These are phyloP conservation scores for Tulasnella calospora DNA, from an alignment of 768 basidiomycete genomes.

Conservation along the genomic window DNA sequence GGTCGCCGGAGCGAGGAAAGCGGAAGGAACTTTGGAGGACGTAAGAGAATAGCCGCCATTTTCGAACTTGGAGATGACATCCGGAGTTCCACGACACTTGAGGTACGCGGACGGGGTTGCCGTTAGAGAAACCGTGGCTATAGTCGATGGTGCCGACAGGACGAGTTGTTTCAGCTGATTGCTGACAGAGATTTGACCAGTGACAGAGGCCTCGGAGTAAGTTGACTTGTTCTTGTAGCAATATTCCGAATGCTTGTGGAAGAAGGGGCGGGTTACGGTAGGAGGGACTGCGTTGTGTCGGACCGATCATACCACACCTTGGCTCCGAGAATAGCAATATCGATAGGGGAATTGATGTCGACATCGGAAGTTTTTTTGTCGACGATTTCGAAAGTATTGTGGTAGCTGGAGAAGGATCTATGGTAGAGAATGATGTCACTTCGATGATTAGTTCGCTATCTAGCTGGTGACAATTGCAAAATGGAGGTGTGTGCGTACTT, in stretches of 20 bases:
- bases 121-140: slow-evolving; percentile 78
- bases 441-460: slow-evolving; percentile 79
- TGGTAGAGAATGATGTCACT: slow-evolving; percentile 91
- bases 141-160: slow-evolving; percentile 83
- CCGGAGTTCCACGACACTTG: slow-evolving; percentile 78
- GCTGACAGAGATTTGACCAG: slow-evolving; percentile 80
- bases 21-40: slow-evolving; percentile 50
- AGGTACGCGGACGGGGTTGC: slow-evolving; percentile 93
- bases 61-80: slow-evolving; percentile 73
- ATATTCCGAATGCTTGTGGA: slow-evolving; percentile 82
- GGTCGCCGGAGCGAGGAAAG: slow-evolving; percentile 78
- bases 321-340: slow-evolving; percentile 82
- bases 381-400: slow-evolving; percentile 91
- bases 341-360: slow-evolving; percentile 64
- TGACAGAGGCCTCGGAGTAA: slow-evolving; percentile 72
- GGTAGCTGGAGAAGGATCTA: slow-evolving; percentile 86
- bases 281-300: slow-evolving; percentile 69
- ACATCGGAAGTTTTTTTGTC: slow-evolving; percentile 88
- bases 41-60: slow-evolving; percentile 85
- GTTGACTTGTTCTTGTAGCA: slow-evolving; percentile 90
- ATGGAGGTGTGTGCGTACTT: slow-evolving; percentile 96
- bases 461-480: slow-evolving; percentile 98
- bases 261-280: slow-evolving; percentile 74
- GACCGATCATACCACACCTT: slow-evolving; percentile 99
- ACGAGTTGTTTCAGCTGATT: slow-evolving; percentile 83